Evolutionary conservation across 345 rosid species (phyloP), one percentile per base, ranked within the genome.

Genomic region (Citrus hindsii): DNA sequence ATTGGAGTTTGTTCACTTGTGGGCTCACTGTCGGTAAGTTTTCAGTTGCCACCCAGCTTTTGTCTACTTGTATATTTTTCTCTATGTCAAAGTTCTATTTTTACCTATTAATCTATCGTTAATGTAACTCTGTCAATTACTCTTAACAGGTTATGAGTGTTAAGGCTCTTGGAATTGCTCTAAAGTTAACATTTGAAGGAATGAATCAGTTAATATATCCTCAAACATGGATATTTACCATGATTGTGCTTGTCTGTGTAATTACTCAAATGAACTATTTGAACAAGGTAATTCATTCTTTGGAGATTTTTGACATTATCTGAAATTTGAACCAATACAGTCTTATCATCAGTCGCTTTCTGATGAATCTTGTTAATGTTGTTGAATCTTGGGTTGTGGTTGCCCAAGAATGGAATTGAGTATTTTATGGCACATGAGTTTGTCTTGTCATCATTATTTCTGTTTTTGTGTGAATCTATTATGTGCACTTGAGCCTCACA

Each of bases 1-100:
- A 91, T 94, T 65, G 98, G 97, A 59, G 88, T 96, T 73, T 96
- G 98, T 79, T 96, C 99, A 65, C 97, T 96, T 76, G 93, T 96
- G 79, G 99, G 99, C 65, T 96, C 99, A 69, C 85, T 96, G 67
- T 92, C 99, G 89, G 99, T 96, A 90, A 76, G 97, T 66, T 69
- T 33, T 24, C 58, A 67, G 28, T 33, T 30, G 32, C 61, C 58
- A 10, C 25, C 30, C 27, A 46, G 38, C 13, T 10, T 66, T 14
- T 70, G 28, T 32, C 9, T 63, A 6, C 3, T 73, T 19, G 42
- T 12, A 37, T 70, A 51, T 77, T 55, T 12, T 61, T 73, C 60
- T 70, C 60, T 61, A 69, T 71, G 38, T 60, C 55, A 40, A 58
- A 55, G 46, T 65, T 53, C 33, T 25, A 9, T 28, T 75, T 13